These are phyloP conservation scores for Uromyces viciae-fabae DNA, from an alignment of 1,284 basidiomycete genomes.

Conservation along the genomic window DNA sequence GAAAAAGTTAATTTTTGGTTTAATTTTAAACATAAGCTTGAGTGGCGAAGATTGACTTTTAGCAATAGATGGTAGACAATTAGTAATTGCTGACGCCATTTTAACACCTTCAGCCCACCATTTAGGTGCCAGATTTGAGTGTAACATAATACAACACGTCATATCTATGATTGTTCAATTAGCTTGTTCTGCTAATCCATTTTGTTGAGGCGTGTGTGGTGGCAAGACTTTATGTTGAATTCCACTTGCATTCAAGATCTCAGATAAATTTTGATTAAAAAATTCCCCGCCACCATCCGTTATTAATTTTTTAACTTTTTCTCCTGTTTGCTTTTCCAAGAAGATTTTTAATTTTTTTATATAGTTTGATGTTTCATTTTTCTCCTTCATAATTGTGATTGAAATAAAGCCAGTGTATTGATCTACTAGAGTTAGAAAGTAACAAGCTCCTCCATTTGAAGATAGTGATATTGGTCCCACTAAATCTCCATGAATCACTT, in stretches of 20 bases:
- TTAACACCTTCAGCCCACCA: constrained; percentile 3
- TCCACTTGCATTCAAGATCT: no score
- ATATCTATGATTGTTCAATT: background rate
- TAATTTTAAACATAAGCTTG: background rate
- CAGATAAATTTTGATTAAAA: no score
- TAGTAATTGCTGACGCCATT: background rate
- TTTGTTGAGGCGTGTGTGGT: background rate
- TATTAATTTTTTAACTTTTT: no score
- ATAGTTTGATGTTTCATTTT: background rate
- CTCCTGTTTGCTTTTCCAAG: no score
- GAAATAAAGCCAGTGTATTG: background rate
- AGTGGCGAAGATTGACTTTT: background rate
- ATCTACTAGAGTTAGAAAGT: background rate
- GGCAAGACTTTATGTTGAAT: no score
- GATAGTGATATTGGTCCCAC: background rate
- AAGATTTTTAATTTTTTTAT: no score
- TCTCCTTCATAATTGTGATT: background rate
- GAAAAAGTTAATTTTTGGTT: background rate
- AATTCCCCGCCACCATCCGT: no score
- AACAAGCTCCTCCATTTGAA: background rate
- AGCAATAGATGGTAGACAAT: background rate
- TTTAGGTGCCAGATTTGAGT: no score
- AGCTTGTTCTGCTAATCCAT: background rate
- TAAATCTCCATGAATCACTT: background rate
- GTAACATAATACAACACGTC: no score